phyloP scores from a whole-genome alignment of 768 basidiomycete species.

The Pisolithus microcarpus region DNA sequence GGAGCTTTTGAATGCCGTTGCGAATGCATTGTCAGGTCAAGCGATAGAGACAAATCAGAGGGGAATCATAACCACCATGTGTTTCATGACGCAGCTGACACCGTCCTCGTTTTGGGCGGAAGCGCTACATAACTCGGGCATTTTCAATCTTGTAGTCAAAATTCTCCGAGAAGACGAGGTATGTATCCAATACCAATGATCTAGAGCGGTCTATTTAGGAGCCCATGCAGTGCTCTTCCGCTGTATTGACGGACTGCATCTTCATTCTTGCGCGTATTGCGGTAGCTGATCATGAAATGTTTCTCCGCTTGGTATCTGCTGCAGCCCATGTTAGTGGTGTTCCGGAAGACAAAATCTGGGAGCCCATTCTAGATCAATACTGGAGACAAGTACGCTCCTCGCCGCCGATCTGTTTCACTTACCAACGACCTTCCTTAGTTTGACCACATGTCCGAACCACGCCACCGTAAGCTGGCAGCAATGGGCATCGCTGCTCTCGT shows the following conservation, averaged over 20 bases:
- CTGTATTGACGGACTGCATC: conserved; percentile 57
- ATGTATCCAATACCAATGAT: conserved; percentile 4
- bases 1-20: conserved; percentile 54
- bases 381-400: conserved; percentile 60
- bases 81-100: conserved; percentile 55
- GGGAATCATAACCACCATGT: conserved; percentile 53
- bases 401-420: background rate
- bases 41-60: conserved; percentile 50
- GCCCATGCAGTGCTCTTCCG: conserved; percentile 21
- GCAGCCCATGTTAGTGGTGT: conserved; percentile 43
- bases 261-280: conserved; percentile 70
- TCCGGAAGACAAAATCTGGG: conserved; percentile 52
- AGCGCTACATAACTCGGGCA: conserved; percentile 63
- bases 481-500: conserved; percentile 76
- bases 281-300: conserved; percentile 57
- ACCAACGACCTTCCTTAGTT: conserved; percentile 43
- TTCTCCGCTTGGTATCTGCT: conserved; percentile 63
- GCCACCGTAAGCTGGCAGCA: conserved; percentile 75
- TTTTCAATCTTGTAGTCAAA: conserved; percentile 58
- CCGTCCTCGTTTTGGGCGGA: conserved; percentile 65
- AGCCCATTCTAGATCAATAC: conserved; percentile 70
- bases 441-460: conserved; percentile 84
- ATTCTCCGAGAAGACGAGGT: conserved; percentile 65
- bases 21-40: conserved; percentile 42
- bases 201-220: conserved; percentile 6